phyloP scores from a whole-genome alignment of 1,284 basidiomycete genomes.

The Heliocybe sulcata region DNA sequence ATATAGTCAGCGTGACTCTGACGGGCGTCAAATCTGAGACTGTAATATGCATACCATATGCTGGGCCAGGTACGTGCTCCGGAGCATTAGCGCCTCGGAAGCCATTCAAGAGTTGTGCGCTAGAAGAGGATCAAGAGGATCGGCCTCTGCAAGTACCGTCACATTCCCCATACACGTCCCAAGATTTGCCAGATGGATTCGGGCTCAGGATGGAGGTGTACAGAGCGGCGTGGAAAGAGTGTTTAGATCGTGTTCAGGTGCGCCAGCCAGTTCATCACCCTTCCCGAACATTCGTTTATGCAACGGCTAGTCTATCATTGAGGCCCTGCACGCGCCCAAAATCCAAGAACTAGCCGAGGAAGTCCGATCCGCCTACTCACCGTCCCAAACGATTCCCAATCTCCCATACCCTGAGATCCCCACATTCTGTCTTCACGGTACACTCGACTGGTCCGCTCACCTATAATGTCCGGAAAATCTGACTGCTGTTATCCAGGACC shows the following conservation, averaged over 20 bases:
- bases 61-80: constrained; percentile 8
- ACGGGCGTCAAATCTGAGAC: constrained; percentile 10
- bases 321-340: constrained; percentile 18
- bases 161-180: constrained; percentile 6
- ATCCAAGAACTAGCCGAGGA: constrained; percentile 15
- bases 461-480: constrained; percentile 9
- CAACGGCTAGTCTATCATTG: constrained; percentile 15
- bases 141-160: background rate
- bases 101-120: background rate
- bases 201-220: constrained; percentile 22
- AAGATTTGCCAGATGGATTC: constrained; percentile 20
- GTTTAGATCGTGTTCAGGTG: constrained; percentile 24
- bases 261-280: too few species aligned
- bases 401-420: constrained; percentile 58
- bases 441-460: constrained; percentile 10
- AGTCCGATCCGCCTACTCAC: constrained; percentile 18
- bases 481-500: constrained; percentile 19
- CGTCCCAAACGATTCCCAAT: constrained; percentile 27
- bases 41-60: constrained; percentile 20
- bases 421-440: constrained; percentile 50
- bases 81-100: background rate
- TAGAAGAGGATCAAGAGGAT: constrained; percentile 1
- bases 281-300: too few species aligned
- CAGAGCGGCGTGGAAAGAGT: constrained; percentile 21
- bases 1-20: background rate